phyloP scores from a whole-genome alignment of 208 protist species.

The Endotrypanum monterogeii region DNA sequence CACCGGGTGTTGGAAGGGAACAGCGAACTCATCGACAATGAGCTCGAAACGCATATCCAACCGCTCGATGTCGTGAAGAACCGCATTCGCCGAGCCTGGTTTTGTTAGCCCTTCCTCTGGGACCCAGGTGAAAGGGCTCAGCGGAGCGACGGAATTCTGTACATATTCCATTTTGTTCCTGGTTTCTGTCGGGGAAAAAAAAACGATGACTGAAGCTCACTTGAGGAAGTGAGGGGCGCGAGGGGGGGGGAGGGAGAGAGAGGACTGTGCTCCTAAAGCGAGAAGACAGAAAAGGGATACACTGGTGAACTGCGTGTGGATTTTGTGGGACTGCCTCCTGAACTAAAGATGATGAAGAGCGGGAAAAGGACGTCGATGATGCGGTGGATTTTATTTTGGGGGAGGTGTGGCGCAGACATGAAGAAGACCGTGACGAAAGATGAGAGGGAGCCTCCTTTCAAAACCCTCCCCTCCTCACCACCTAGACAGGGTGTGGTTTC shows the following conservation, averaged over 20 bases:
- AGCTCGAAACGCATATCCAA: conserved; percentile 74
- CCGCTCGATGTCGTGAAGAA: conserved; percentile 49
- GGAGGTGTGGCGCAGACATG: too few relatives aligned
- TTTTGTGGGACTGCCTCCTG: too few relatives aligned
- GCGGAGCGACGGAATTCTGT: conserved; percentile 41
- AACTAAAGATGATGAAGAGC: too few relatives aligned
- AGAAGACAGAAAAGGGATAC: too few relatives aligned
- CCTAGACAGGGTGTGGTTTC: too few relatives aligned
- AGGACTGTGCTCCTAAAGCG: neutral
- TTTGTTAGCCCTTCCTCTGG: conserved; percentile 10
- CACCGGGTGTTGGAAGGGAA: conserved; percentile 61
- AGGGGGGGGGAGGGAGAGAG: neutral
- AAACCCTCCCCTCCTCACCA: too few relatives aligned
- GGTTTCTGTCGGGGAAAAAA: neutral
- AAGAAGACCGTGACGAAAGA: too few relatives aligned
- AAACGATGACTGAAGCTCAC: too few relatives aligned
- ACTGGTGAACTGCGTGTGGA: too few relatives aligned
- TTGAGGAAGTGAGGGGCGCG: neutral
- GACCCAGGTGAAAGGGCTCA: conserved; percentile 78
- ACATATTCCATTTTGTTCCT: conserved; percentile 47
- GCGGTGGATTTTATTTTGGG: too few relatives aligned
- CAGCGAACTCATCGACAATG: conserved; percentile 50
- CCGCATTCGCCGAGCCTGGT: conserved; percentile 14
- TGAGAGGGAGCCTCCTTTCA: too few relatives aligned
- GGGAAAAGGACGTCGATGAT: too few relatives aligned